These are phyloP conservation scores for Ceratocystis albifundus DNA, from an alignment of 2,329 filamentous ascomycete species.

Conservation along the genomic window DNA sequence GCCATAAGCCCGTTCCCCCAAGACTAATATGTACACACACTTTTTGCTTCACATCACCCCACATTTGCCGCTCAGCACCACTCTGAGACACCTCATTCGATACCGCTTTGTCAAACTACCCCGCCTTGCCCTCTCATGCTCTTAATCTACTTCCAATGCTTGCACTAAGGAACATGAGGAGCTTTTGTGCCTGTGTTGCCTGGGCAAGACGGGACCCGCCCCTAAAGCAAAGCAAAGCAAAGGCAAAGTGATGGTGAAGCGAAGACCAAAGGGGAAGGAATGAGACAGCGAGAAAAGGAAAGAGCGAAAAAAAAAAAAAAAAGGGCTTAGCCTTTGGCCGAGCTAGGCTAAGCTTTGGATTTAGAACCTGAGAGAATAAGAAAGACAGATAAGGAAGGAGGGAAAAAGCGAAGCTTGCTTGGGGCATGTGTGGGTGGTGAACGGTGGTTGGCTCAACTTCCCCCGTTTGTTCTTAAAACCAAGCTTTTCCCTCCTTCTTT, in stretches of 20 bases:
- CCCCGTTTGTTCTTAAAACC: constrained; percentile 13
- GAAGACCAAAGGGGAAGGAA: neutral
- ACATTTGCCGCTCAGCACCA: constrained; percentile 15
- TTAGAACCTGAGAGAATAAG: constrained; percentile 8
- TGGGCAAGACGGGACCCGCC: too few relatives aligned
- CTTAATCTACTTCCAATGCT: neutral
- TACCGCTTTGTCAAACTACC: constrained; percentile 10
- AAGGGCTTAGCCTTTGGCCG: neutral
- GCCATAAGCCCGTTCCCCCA: neutral
- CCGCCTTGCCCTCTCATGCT: constrained; percentile 10
- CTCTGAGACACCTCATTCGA: constrained; percentile 16
- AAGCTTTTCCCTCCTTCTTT: constrained; percentile 13
- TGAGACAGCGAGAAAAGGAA: neutral
- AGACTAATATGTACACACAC: constrained; percentile 10
- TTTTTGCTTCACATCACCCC: constrained; percentile 14
- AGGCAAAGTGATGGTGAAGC: too few relatives aligned
- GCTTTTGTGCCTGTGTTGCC: constrained; percentile 10
- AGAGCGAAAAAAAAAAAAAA: neutral
- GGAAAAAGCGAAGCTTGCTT: neutral
- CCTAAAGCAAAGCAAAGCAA: too few relatives aligned
- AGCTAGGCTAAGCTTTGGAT: neutral
- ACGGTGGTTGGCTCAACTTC: constrained; percentile 1
- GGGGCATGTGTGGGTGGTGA: neutral
- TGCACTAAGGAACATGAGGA: neutral
- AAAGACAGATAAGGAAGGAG: constrained; percentile 8